Percentiles rank a stretch among this genome's conserved stretches.
These are phyloP conservation scores for Coemansia sp. DNA, from an alignment of 192 early-diverging fungal species.

Conservation along the genomic window DNA sequence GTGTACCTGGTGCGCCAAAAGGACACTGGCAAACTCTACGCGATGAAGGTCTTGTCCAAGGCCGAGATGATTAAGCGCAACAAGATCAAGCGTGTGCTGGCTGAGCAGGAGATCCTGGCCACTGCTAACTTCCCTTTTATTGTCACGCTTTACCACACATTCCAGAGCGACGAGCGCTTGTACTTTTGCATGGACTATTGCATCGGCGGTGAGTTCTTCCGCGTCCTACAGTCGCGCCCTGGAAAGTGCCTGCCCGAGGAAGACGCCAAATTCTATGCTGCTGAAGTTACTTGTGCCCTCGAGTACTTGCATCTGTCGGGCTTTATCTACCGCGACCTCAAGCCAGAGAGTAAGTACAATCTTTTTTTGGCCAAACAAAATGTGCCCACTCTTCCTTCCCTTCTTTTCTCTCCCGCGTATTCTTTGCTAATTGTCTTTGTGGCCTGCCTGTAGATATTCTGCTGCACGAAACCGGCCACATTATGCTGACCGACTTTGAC, in stretches of 20 bases:
- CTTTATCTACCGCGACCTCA: conserved; percentile 96
- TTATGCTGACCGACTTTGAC: conserved; percentile 99
- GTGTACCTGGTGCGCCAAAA: conserved; percentile 93
- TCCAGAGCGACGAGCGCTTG: conserved; percentile 81
- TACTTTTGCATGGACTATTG: conserved; percentile 93
- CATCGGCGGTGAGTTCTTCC: conserved; percentile 86
- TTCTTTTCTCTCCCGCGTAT: conserved; percentile 8
- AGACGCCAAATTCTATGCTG: conserved; percentile 94
- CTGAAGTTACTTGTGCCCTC: conserved; percentile 91
- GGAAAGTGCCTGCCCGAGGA: conserved; percentile 87
- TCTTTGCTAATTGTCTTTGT: not conserved
- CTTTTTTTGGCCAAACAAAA: conserved; percentile 33
- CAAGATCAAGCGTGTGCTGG: conserved; percentile 96
- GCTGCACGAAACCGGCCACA: conserved; percentile 92
- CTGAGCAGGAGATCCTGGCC: conserved; percentile 93
- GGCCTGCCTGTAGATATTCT: conserved; percentile 75
- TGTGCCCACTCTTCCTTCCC: conserved; percentile 10
- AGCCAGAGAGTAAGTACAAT: conserved; percentile 78
- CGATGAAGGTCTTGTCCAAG: conserved; percentile 97
- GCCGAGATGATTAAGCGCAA: conserved; percentile 97
- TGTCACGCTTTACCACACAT: conserved; percentile 85
- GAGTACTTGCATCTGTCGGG: conserved; percentile 97
- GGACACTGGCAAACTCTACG: conserved; percentile 76
- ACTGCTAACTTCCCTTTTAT: conserved; percentile 88
- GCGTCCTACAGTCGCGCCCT: conserved; percentile 80